phyloP scores from a whole-genome alignment of 208 protist species.

The Wallacemonas sp. region DNA sequence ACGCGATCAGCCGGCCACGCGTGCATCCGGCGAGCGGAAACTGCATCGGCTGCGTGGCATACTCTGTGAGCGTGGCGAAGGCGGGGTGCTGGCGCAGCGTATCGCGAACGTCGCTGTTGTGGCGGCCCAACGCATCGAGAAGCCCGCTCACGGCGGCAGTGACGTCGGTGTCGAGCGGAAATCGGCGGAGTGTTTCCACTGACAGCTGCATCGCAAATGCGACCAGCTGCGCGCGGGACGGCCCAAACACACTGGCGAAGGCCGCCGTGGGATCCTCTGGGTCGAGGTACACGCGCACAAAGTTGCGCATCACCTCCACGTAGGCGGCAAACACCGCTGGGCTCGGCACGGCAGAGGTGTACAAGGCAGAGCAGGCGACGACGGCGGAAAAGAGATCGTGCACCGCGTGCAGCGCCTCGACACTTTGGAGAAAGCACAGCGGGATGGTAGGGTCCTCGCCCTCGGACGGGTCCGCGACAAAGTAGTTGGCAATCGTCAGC shows the following conservation, averaged over 20 bases:
- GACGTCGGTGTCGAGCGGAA: conserved; percentile 63
- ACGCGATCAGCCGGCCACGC: conserved; percentile 48
- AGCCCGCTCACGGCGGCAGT: conserved; percentile 45
- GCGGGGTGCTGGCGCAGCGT: conserved; percentile 11
- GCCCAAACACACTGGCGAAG: conserved; percentile 37
- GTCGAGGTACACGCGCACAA: conserved; percentile 64
- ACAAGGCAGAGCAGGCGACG: not conserved
- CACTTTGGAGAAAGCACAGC: conserved; percentile 55
- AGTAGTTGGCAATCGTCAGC: conserved; percentile 54
- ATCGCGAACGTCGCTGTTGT: conserved; percentile 30
- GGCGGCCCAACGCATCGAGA: conserved; percentile 55
- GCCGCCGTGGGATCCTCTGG: conserved; percentile 22
- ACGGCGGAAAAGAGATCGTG: conserved; percentile 21
- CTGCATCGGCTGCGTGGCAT: conserved; percentile 12
- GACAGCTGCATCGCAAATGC: conserved; percentile 42
- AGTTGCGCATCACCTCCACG: conserved; percentile 49
- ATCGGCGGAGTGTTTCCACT: conserved; percentile 24
- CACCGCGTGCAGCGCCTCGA: conserved; percentile 32
- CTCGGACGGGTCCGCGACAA: conserved; percentile 67
- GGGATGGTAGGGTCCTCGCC: conserved; percentile 79
- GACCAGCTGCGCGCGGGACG: conserved; percentile 38
- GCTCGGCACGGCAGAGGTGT: conserved; percentile 28
- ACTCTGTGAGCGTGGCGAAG: conserved; percentile 4
- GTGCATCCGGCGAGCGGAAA: conserved; percentile 35
- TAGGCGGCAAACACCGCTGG: conserved; percentile 64